Evolutionary conservation across 2,329 filamentous ascomycete genomes (phyloP).

Genomic region (Aspergillus sp.): DNA sequence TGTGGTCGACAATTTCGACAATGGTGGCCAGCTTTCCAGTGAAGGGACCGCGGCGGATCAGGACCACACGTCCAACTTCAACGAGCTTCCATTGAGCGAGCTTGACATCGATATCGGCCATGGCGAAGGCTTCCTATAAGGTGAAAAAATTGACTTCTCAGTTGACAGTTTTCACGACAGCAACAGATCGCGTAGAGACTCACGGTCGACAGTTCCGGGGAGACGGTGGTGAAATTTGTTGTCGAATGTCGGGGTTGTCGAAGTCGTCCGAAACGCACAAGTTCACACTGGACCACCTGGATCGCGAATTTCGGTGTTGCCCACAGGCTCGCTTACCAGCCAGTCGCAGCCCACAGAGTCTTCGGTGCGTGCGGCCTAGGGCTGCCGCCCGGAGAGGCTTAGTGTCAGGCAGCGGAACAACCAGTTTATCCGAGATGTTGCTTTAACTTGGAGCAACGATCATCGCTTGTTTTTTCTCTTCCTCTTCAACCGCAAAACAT

Average conservation of each 20-base stretch:
- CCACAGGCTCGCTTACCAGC: conserved; percentile 44
- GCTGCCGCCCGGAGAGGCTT: conserved; percentile 24
- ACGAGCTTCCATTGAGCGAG: conserved; percentile 89
- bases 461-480: conserved; percentile 23
- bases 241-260: conserved; percentile 43
- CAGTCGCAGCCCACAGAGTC: conserved; percentile 27
- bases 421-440: conserved; percentile 26
- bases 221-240: conserved; percentile 37
- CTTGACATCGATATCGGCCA: conserved; percentile 81
- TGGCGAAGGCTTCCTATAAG: conserved; percentile 64
- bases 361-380: conserved; percentile 34
- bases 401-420: conserved; percentile 9
- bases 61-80: conserved; percentile 96
- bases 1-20: conserved; percentile 99
- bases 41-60: conserved; percentile 81
- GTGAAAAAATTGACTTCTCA: conserved; percentile 26
- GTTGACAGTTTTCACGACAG: conserved; percentile 18
- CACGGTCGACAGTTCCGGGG: conserved; percentile 43
- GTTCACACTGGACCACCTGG: conserved; percentile 24
- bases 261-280: conserved; percentile 36
- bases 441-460: conserved; percentile 22
- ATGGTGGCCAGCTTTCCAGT: conserved; percentile 86
- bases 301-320: conserved; percentile 42
- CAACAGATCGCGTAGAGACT: conserved; percentile 27
- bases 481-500: not conserved